These are phyloP conservation scores for Termitomyces sp. DNA, from an alignment of 768 basidiomycete species.

Conservation along the genomic window DNA sequence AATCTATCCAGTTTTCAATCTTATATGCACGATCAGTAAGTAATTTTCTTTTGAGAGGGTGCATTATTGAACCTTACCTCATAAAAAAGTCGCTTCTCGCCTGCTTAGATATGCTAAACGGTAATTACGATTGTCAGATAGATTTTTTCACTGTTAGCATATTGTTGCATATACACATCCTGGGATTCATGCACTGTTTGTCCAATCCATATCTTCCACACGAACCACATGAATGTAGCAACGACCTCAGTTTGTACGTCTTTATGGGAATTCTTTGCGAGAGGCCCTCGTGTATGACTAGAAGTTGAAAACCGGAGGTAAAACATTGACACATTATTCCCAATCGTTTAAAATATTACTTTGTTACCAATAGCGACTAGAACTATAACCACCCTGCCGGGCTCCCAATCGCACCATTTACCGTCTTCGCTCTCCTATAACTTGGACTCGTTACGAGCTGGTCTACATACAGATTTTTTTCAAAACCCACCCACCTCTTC, in stretches of 20 bases:
- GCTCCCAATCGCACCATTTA: too few species aligned
- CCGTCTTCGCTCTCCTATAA: too few species aligned
- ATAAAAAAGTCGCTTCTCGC: conserved; percentile 51
- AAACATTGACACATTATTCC: too few species aligned
- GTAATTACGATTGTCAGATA: conserved; percentile 18
- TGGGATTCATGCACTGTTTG: background rate
- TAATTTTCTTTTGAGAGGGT: background rate
- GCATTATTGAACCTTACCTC: background rate
- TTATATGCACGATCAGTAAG: conserved; percentile 48
- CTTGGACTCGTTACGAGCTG: too few species aligned
- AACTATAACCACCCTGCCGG: too few species aligned
- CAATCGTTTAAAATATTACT: too few species aligned
- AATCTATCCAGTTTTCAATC: conserved; percentile 53
- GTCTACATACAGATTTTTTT: too few species aligned
- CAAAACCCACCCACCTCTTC: too few species aligned
- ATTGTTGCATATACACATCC: background rate
- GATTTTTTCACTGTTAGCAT: background rate
- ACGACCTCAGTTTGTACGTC: background rate
- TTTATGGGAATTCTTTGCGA: too few species aligned
- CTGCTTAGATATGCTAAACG: conserved; percentile 70
- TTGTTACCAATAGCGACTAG: too few species aligned
- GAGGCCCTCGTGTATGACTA: too few species aligned
- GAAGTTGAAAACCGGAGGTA: too few species aligned
- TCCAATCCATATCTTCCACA: background rate
- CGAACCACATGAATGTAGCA: background rate